Conservation (phyloP, 2,329 filamentous ascomycete species). For the Alternaria gansuensis region DNA sequence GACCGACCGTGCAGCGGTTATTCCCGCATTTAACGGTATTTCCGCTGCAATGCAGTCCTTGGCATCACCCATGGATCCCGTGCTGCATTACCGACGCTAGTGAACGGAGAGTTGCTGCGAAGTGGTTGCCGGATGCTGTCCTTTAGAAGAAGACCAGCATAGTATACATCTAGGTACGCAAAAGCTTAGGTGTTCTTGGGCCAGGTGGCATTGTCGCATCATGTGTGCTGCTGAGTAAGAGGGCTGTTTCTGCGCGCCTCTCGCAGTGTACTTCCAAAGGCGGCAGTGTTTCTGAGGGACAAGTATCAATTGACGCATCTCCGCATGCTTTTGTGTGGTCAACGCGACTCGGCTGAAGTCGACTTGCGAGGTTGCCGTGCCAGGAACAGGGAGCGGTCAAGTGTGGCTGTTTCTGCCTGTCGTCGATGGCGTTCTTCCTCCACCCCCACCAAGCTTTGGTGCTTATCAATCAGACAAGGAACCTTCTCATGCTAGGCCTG, state of each 20-base stretch:
- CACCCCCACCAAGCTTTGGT: conserved; percentile 30
- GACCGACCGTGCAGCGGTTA: not conserved
- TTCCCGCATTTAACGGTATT: not conserved
- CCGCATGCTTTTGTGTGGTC: not conserved
- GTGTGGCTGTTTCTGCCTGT: conserved; percentile 10
- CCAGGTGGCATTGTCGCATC: not conserved
- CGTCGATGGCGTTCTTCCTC: conserved; percentile 33
- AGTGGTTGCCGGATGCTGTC: not conserved
- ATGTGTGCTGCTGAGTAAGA: not conserved
- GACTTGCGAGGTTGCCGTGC: conserved; percentile 10
- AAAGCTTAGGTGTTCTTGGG: not conserved
- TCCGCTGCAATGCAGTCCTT: not conserved
- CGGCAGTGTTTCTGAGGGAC: not conserved
- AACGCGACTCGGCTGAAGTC: not conserved
- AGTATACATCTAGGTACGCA: not conserved
- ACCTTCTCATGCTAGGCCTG: conserved; percentile 4
- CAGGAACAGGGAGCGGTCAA: conserved; percentile 31
- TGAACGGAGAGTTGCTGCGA: not conserved
- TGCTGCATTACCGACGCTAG: not conserved
- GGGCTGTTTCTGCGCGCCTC: not conserved
- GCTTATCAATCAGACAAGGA: conserved; percentile 34
- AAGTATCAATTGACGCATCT: not conserved
- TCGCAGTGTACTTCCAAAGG: not conserved
- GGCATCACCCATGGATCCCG: not conserved
- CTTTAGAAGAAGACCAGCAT: not conserved